These are phyloP conservation scores for Candida chauliodis DNA, from an alignment of 805 yeast genomes.

Conservation along the genomic window DNA sequence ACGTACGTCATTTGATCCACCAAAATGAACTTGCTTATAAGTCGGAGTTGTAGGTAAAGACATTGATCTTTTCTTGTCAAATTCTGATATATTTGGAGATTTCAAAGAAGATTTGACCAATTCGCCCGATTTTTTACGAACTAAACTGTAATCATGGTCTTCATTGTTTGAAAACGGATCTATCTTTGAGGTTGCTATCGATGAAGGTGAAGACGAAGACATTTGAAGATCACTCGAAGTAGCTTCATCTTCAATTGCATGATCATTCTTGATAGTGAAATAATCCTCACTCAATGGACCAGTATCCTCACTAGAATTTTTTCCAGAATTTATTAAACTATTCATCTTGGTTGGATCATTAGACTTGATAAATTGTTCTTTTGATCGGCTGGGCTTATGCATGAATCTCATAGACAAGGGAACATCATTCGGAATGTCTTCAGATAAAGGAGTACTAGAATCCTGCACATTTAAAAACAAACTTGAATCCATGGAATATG, in stretches of 20 bases:
- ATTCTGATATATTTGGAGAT: constrained; percentile 32
- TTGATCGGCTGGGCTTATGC: constrained; percentile 37
- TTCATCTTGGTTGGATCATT: constrained; percentile 27
- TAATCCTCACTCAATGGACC: background rate
- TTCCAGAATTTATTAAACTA: constrained; percentile 20
- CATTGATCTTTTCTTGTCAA: constrained; percentile 25
- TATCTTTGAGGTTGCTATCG: constrained; percentile 5
- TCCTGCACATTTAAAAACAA: background rate
- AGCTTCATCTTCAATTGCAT: constrained; percentile 3
- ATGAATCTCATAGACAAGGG: constrained; percentile 32
- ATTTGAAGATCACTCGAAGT: constrained; percentile 3
- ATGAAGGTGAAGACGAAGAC: constrained; percentile 10
- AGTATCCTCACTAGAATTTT: constrained; percentile 6
- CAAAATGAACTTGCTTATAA: constrained; percentile 76
- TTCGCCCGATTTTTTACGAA: constrained; percentile 88
- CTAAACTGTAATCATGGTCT: constrained; percentile 30
- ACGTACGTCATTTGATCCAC: constrained; percentile 60
- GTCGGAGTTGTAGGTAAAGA: constrained; percentile 52
- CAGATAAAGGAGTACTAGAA: background rate
- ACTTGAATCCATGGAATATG: constrained; percentile 6
- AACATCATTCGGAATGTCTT: constrained; percentile 7
- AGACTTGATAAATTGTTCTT: constrained; percentile 27
- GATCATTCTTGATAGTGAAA: background rate
- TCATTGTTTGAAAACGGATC: background rate
- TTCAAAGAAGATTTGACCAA: constrained; percentile 72